phyloP scores from a whole-genome alignment of 1,284 basidiomycete species.

The Rugosomyces carneus region DNA sequence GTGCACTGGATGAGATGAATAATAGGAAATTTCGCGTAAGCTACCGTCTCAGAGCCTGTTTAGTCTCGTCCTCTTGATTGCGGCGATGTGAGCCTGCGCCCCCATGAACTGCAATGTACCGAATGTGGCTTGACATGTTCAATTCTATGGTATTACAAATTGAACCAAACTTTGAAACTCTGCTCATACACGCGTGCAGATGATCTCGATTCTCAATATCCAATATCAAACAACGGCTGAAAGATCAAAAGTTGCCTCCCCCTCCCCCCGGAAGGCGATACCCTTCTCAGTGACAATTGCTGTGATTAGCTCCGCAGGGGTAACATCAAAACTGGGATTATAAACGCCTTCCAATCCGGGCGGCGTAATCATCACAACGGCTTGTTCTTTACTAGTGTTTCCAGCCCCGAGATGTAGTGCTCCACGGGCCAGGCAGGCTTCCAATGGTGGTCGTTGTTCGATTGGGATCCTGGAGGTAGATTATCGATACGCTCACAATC shows the following conservation, averaged over 20 bases:
- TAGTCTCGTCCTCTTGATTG: constrained; percentile 41
- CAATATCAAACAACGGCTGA: constrained; percentile 38
- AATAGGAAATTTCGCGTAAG: constrained; percentile 14
- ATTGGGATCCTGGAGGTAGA: constrained; percentile 69
- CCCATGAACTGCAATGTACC: constrained; percentile 55
- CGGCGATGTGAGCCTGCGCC: constrained; percentile 57
- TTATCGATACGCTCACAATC: not conserved
- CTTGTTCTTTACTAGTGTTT: constrained; percentile 39
- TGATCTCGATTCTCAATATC: no score
- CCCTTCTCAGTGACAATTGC: constrained; percentile 91
- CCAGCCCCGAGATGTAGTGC: constrained; percentile 53
- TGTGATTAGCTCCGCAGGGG: constrained; percentile 75
- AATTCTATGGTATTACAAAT: not conserved
- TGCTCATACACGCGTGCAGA: no score
- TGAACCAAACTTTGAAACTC: no score
- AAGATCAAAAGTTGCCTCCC: constrained; percentile 49
- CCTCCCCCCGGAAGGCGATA: constrained; percentile 60
- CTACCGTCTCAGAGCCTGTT: constrained; percentile 48
- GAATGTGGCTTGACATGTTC: not conserved
- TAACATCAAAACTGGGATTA: constrained; percentile 93
- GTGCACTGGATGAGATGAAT: not conserved
- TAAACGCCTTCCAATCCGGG: constrained; percentile 64
- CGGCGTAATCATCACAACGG: constrained; percentile 72
- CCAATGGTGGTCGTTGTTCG: constrained; percentile 80
- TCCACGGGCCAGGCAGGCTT: constrained; percentile 84